phyloP scores from a whole-genome alignment of 225 moss, liverwort and hornwort species.

The Marchantia paleacea region DNA sequence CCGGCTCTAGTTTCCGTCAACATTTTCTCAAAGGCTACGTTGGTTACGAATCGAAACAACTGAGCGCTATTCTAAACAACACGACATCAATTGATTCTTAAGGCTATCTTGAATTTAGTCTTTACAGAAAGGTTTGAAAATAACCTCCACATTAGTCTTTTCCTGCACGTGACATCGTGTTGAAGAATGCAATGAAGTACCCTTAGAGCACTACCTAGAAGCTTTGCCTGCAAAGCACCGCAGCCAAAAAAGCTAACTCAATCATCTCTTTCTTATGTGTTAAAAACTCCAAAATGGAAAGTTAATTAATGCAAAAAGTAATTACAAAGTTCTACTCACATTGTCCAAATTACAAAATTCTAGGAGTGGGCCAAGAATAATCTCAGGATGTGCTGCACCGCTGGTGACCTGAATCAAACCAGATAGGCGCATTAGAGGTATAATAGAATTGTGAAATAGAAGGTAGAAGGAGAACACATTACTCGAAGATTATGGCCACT shows the following conservation, averaged over 20 bases:
- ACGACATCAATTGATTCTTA: no score
- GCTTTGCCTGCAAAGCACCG: slow-evolving; percentile 47
- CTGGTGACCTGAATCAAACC: slow-evolving; percentile 58
- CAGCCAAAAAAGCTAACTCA: background rate
- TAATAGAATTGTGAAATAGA: background rate
- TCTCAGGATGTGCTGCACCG: slow-evolving; percentile 55
- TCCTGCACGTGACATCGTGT: slow-evolving; percentile 64
- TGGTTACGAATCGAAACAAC: no score
- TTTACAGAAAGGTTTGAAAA: background rate
- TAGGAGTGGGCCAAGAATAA: slow-evolving; percentile 66
- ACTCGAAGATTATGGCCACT: no score
- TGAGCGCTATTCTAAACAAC: no score
- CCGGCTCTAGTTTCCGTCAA: no score
- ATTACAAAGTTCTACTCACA: slow-evolving; percentile 43
- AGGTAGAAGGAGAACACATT: background rate
- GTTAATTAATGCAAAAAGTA: background rate
- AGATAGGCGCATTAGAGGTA: background rate
- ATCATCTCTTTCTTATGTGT: background rate
- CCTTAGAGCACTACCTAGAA: slow-evolving; percentile 67
- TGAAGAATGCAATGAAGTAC: slow-evolving; percentile 74
- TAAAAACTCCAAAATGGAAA: background rate
- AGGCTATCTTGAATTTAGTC: background rate
- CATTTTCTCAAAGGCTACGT: no score
- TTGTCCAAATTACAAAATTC: slow-evolving; percentile 73
- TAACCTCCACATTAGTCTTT: slow-evolving; percentile 72